Conservation (phyloP, 1,139 yeast species). For the Pichia sp. region DNA sequence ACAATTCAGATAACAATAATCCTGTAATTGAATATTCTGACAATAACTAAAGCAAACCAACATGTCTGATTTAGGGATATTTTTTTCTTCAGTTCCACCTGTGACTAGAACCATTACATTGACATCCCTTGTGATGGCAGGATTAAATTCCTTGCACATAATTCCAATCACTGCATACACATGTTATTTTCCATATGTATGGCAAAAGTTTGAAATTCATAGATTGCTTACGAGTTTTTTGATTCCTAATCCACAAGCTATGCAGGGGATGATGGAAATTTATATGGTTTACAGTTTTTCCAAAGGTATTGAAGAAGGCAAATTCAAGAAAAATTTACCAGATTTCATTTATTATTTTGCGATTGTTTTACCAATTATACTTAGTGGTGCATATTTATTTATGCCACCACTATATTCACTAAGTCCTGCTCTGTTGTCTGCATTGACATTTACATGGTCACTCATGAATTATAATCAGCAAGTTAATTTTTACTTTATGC, state of each 20-base stretch:
- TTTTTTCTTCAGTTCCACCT: constrained; percentile 33
- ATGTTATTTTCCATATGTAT: constrained; percentile 28
- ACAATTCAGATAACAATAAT: no score
- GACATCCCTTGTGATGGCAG: constrained; percentile 33
- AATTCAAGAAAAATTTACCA: constrained; percentile 46
- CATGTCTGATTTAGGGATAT: constrained; percentile 22
- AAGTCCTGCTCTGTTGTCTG: constrained; percentile 37
- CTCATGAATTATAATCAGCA: constrained; percentile 44
- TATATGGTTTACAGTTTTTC: constrained; percentile 55
- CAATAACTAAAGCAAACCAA: not conserved
- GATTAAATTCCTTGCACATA: constrained; percentile 30
- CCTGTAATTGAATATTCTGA: not conserved
- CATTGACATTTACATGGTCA: constrained; percentile 58
- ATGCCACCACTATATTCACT: constrained; percentile 30
- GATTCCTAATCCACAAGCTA: constrained; percentile 37
- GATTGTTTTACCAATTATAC: constrained; percentile 42
- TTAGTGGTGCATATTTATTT: constrained; percentile 28
- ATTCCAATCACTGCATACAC: constrained; percentile 25
- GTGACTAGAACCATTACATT: constrained; percentile 34
- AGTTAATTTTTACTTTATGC: constrained; percentile 47
- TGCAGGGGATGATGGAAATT: constrained; percentile 45
- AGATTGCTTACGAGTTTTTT: constrained; percentile 46
- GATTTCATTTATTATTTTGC: constrained; percentile 53
- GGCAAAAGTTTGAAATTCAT: constrained; percentile 36
- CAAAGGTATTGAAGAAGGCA: constrained; percentile 49